These are phyloP conservation scores for Fusarium nematophilum DNA, from an alignment of 2,329 filamentous ascomycete genomes.

Conservation along the genomic window DNA sequence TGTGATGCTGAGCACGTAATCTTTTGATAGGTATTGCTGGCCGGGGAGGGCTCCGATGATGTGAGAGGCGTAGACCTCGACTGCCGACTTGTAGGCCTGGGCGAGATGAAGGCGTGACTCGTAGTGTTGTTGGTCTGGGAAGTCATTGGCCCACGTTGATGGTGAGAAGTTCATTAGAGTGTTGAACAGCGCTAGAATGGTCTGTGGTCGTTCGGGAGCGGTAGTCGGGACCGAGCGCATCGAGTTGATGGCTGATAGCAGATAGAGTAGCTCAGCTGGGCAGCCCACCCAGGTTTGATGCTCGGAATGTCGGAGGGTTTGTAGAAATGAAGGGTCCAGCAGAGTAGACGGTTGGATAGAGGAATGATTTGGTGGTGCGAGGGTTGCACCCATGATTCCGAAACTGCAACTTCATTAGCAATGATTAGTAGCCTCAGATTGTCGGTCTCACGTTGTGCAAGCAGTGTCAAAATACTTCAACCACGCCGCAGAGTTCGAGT, in stretches of 20 bases:
- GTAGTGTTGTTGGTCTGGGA: constrained; percentile 5
- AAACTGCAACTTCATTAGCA: neutral
- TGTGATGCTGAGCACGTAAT: neutral
- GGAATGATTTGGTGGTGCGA: neutral
- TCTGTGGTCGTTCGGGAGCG: neutral
- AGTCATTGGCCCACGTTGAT: constrained; percentile 3
- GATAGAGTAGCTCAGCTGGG: constrained; percentile 16
- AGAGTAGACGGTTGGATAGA: neutral
- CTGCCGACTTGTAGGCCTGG: constrained; percentile 12
- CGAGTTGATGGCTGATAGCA: constrained; percentile 4
- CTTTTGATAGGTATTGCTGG: neutral
- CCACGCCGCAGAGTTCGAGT: neutral
- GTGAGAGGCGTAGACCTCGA: constrained; percentile 15
- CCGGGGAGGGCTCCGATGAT: neutral
- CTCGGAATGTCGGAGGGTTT: constrained; percentile 19
- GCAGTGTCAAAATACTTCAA: constrained; percentile 23
- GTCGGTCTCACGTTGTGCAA: constrained; percentile 14
- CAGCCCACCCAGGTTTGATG: constrained; percentile 24
- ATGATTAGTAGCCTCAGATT: neutral
- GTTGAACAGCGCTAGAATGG: neutral
- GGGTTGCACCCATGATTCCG: constrained; percentile 18
- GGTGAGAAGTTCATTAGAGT: constrained; percentile 5
- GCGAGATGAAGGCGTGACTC: constrained; percentile 13
- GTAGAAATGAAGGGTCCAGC: neutral
- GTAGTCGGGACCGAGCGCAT: neutral